phyloP scores from a whole-genome alignment of 2,329 filamentous ascomycete species.

The Venturiaceae sp. region DNA sequence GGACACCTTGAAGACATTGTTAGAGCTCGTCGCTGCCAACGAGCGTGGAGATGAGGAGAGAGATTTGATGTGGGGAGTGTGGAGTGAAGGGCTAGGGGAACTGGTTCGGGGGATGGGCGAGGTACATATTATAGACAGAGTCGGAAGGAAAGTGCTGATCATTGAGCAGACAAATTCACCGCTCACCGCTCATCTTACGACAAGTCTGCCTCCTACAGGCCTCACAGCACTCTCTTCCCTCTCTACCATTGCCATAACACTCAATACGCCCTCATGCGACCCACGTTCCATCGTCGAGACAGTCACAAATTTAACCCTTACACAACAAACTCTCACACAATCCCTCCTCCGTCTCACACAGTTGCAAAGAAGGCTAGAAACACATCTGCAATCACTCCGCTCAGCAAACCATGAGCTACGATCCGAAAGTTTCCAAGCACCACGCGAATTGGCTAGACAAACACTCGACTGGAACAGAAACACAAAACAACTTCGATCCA shows the following conservation, averaged over 20 bases:
- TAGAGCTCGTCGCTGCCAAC: conserved; percentile 65
- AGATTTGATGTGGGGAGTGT: conserved; percentile 46
- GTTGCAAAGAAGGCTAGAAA: conserved; percentile 6
- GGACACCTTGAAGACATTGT: conserved; percentile 66
- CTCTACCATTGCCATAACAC: not conserved
- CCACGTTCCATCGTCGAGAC: conserved; percentile 3
- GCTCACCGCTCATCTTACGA: not conserved
- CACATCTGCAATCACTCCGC: conserved; percentile 4
- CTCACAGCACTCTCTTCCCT: not conserved
- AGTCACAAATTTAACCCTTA: conserved; percentile 1
- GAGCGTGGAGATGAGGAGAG: conserved; percentile 68
- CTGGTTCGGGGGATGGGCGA: conserved; percentile 26
- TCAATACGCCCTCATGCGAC: conserved; percentile 3
- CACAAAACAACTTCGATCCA: conserved; percentile 10
- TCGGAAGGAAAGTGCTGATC: not conserved
- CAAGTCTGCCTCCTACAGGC: not conserved
- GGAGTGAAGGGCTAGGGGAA: conserved; percentile 49
- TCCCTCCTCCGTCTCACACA: conserved; percentile 1
- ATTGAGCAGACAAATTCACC: not conserved
- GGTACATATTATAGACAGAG: not conserved
- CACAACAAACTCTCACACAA: conserved; percentile 1
- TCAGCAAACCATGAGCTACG: conserved; percentile 4
- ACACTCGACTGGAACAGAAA: conserved; percentile 10
- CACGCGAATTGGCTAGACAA: conserved; percentile 3
- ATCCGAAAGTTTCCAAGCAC: conserved; percentile 8